phyloP scores from a whole-genome alignment of 805 yeast genomes.

The Candida loeiensis region DNA sequence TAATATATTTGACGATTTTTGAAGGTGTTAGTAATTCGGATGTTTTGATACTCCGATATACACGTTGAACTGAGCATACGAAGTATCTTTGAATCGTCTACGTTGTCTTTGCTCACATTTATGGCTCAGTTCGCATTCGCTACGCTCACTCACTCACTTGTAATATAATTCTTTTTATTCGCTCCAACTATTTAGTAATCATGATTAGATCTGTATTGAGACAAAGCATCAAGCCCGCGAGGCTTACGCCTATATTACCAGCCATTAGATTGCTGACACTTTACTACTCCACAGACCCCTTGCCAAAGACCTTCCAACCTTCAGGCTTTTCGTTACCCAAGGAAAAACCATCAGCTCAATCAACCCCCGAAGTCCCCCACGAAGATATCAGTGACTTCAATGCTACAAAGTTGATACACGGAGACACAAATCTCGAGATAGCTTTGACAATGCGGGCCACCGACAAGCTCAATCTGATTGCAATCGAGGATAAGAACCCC shows the following conservation, averaged over 20 bases:
- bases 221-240: not conserved
- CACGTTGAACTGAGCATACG: no score
- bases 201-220: conserved; percentile 1
- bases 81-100: no score
- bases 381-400: conserved; percentile 29
- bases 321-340: conserved; percentile 30
- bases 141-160: no score
- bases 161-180: no score
- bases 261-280: not conserved
- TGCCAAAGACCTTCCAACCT: conserved; percentile 22
- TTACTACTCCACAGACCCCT: not conserved
- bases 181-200: not conserved
- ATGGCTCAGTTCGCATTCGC: no score
- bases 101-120: no score
- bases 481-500: conserved; percentile 51
- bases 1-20: no score
- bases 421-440: conserved; percentile 35
- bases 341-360: conserved; percentile 9
- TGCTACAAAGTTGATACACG: conserved; percentile 32
- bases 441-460: conserved; percentile 49
- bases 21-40: no score
- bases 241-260: not conserved
- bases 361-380: conserved; percentile 14
- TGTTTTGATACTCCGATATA: no score
- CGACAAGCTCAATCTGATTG: conserved; percentile 50